These are phyloP conservation scores for Podospora pseudocomata DNA, from an alignment of 495 filamentous ascomycete species.

Conservation along the genomic window DNA sequence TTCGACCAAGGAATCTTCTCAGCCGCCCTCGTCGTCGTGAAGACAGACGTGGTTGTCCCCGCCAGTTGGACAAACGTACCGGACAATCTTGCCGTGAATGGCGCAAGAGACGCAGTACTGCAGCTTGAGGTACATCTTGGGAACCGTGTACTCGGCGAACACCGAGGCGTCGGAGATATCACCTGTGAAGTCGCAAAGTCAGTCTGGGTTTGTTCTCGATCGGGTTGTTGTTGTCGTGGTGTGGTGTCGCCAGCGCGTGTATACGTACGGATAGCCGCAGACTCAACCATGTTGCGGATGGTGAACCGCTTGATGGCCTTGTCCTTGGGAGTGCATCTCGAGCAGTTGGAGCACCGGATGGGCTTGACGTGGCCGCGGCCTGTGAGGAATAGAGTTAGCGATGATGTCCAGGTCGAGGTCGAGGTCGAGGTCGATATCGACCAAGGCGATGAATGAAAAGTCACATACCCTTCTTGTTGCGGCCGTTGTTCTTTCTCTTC, in stretches of 20 bases:
- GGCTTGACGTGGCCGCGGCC: constrained; percentile 96
- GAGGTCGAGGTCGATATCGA: not conserved
- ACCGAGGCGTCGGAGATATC: constrained; percentile 99
- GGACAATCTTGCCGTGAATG: constrained; percentile 99
- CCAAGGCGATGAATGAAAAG: not conserved
- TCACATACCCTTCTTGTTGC: constrained; percentile 89
- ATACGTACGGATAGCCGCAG: constrained; percentile 95
- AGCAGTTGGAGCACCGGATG: constrained; percentile 99
- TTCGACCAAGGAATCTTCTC: constrained; percentile 60
- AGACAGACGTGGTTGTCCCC: constrained; percentile 35
- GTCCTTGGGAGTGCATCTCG: constrained; percentile 98
- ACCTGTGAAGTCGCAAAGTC: constrained; percentile 54
- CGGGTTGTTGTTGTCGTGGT: not conserved
- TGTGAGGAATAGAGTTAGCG: constrained; percentile 22
- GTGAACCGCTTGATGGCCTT: constrained; percentile 99
- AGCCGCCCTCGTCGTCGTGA: constrained; percentile 46
- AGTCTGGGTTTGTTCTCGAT: constrained; percentile 7
- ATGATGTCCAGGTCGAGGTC: not conserved
- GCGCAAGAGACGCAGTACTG: constrained; percentile 99
- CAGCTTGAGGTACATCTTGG: constrained; percentile 99
- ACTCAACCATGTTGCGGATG: constrained; percentile 99
- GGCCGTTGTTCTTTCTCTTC: constrained; percentile 99
- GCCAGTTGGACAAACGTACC: constrained; percentile 63
- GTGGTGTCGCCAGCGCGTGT: not conserved
- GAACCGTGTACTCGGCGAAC: constrained; percentile 97